These are phyloP conservation scores for Marasmius oreades DNA, from an alignment of 1,284 basidiomycete genomes.

Conservation along the genomic window DNA sequence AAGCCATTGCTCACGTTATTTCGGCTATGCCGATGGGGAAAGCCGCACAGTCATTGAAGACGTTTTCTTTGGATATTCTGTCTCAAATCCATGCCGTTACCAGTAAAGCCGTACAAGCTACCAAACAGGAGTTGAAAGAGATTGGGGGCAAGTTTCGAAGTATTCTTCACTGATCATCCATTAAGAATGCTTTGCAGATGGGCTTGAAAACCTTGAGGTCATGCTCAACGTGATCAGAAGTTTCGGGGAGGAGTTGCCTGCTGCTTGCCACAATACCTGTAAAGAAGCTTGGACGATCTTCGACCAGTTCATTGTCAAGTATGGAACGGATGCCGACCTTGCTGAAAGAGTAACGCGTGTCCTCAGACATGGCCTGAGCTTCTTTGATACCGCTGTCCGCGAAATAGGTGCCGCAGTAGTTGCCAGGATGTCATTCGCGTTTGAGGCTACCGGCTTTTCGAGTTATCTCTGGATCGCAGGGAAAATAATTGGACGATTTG, in stretches of 20 bases:
- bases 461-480: conserved; percentile 95
- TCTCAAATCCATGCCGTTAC: conserved; percentile 65
- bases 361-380: conserved; percentile 76
- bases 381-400: conserved; percentile 74
- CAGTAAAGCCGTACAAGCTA: conserved; percentile 44
- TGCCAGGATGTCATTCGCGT: conserved; percentile 72
- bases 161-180: conserved; percentile 5
- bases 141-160: conserved; percentile 53
- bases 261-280: conserved; percentile 76
- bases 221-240: conserved; percentile 80
- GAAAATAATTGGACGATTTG: conserved; percentile 76
- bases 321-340: conserved; percentile 76
- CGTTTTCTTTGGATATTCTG: conserved; percentile 77
- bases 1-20: conserved; percentile 94
- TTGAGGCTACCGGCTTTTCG: conserved; percentile 81
- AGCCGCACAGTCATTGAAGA: conserved; percentile 80
- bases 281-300: conserved; percentile 83
- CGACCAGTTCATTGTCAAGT: conserved; percentile 77
- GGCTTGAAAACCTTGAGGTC: conserved; percentile 85
- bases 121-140: conserved; percentile 60
- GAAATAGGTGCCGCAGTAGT: conserved; percentile 72
- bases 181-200: conserved; percentile 42
- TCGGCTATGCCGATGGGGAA: conserved; percentile 86
- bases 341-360: conserved; percentile 89
- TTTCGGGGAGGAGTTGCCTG: conserved; percentile 80